phyloP scores from a whole-genome alignment of 257 asterid species.

The Knoxia roxburghii region DNA sequence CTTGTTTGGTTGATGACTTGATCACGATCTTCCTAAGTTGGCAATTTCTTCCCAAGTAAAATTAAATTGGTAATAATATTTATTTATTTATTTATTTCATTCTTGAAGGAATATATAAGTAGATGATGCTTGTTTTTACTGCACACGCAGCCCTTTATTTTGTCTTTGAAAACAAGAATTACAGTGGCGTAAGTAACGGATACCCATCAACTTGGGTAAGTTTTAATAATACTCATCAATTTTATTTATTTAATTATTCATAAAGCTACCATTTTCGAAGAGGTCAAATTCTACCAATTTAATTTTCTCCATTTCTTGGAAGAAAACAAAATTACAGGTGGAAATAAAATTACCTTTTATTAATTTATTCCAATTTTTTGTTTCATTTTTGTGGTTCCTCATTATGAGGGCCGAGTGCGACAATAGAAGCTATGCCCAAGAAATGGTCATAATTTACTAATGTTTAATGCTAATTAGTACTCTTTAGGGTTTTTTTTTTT shows the following conservation, averaged over 20 bases:
- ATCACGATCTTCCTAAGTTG: constrained; percentile 1
- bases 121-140: neutral
- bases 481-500: no score
- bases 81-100: neutral
- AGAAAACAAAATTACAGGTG: no score
- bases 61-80: neutral
- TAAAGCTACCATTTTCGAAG: no score
- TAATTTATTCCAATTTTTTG: no score
- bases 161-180: constrained; percentile 8
- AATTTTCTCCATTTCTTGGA: no score
- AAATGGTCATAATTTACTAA: no score
- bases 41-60: neutral
- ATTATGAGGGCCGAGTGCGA: no score
- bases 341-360: no score
- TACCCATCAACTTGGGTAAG: neutral
- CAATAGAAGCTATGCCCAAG: neutral
- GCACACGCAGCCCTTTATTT: neutral
- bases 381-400: no score
- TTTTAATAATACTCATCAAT: neutral
- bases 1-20: neutral
- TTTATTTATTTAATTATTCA: no score
- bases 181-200: neutral
- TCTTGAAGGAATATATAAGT: neutral
- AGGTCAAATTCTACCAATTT: no score
- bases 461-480: no score